Conservation (phyloP, 1,284 basidiomycete species). For the Sphagnurus paluster region DNA sequence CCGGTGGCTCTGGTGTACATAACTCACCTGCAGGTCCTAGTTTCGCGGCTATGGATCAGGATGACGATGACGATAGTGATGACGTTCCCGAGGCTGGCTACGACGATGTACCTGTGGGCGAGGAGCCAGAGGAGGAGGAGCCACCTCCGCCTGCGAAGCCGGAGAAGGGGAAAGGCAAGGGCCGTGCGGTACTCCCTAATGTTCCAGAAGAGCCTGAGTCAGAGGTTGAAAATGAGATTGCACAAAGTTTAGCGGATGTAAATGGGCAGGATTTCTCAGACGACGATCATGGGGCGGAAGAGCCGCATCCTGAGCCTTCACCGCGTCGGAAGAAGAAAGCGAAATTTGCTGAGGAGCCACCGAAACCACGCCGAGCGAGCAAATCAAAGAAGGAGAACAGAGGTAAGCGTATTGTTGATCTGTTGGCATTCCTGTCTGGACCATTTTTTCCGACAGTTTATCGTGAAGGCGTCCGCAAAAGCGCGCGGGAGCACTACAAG, state of each 20-base stretch:
- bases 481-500: constrained; percentile 66
- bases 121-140: constrained; percentile 24
- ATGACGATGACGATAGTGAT: constrained; percentile 43
- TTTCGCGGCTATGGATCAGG: constrained; percentile 47
- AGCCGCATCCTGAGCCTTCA: constrained; percentile 33
- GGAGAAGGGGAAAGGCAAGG: constrained; percentile 27
- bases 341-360: constrained; percentile 29
- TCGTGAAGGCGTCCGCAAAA: constrained; percentile 71
- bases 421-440: background rate
- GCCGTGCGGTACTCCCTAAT: constrained; percentile 17
- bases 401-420: constrained; percentile 21
- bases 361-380: constrained; percentile 22
- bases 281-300: constrained; percentile 35
- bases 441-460: constrained; percentile 5
- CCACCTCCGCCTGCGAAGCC: constrained; percentile 20
- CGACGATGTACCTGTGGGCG: constrained; percentile 17
- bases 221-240: constrained; percentile 56
- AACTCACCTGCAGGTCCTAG: constrained; percentile 39
- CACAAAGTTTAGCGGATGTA: constrained; percentile 42
- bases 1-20: constrained; percentile 29
- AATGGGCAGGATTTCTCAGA: constrained; percentile 24
- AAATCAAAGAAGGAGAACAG: constrained; percentile 42
- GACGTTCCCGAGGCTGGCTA: constrained; percentile 34
- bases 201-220: constrained; percentile 22
- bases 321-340: constrained; percentile 34